These are phyloP conservation scores for Pleomassaria siparia DNA, from an alignment of 2,329 filamentous ascomycete species.

Conservation along the genomic window DNA sequence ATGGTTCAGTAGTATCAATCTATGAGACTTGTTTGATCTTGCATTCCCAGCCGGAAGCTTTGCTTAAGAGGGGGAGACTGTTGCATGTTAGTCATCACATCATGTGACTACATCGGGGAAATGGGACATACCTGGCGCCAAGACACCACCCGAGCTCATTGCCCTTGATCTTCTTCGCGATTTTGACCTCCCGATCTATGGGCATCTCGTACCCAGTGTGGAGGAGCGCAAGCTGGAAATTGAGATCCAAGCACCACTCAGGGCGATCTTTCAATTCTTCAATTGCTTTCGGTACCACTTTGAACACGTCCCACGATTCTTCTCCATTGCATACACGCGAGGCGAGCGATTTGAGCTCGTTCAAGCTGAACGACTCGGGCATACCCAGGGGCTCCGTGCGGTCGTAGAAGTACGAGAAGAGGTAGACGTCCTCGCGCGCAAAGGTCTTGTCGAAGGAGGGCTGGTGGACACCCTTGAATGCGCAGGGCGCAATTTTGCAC, in stretches of 20 bases:
- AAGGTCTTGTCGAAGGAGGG: constrained; percentile 92
- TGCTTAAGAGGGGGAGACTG: constrained; percentile 79
- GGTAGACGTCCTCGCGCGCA: constrained; percentile 84
- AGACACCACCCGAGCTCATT: constrained; percentile 98
- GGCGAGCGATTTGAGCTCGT: constrained; percentile 84
- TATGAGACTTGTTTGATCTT: constrained; percentile 69
- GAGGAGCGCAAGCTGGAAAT: constrained; percentile 90
- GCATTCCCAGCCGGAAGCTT: constrained; percentile 87
- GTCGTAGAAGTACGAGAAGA: constrained; percentile 98
- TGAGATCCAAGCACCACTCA: constrained; percentile 92
- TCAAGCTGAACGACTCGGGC: constrained; percentile 94
- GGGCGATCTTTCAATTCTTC: constrained; percentile 79
- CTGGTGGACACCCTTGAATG: constrained; percentile 97
- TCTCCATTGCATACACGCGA: constrained; percentile 81
- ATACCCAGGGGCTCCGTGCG: constrained; percentile 91
- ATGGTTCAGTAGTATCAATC: not conserved
- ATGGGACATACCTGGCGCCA: constrained; percentile 76
- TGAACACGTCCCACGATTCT: constrained; percentile 77
- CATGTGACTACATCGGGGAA: constrained; percentile 1
- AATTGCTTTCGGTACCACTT: constrained; percentile 72
- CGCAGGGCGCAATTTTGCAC: constrained; percentile 87
- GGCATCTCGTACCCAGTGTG: constrained; percentile 99
- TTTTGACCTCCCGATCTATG: constrained; percentile 91
- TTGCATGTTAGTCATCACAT: constrained; percentile 43
- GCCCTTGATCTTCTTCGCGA: constrained; percentile 97